These are phyloP conservation scores for Diaporthe ampelina DNA, from an alignment of 2,329 filamentous ascomycete species.

Conservation along the genomic window DNA sequence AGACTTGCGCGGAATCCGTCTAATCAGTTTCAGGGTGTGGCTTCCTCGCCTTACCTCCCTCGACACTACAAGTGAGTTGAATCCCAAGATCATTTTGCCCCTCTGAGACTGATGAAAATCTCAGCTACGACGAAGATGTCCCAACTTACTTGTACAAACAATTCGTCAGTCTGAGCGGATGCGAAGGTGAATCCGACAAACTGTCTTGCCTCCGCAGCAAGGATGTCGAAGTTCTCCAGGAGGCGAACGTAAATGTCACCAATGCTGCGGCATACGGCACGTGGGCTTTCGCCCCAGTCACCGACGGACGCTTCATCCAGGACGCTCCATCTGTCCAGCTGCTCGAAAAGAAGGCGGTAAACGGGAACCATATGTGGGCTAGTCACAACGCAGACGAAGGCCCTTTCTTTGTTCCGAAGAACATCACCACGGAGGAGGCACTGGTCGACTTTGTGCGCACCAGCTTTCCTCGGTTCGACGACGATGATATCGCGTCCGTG, in stretches of 20 bases:
- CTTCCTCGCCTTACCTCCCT: slow-evolving; percentile 6
- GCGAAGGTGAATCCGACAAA: not conserved
- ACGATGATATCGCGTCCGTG: slow-evolving; percentile 1
- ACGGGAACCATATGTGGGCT: slow-evolving; percentile 13
- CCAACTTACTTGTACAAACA: slow-evolving; percentile 8
- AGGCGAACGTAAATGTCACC: slow-evolving; percentile 3
- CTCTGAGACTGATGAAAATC: not conserved
- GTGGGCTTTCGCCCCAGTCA: slow-evolving; percentile 1
- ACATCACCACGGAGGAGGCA: slow-evolving; percentile 11
- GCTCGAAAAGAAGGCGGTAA: not conserved
- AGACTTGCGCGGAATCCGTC: not conserved
- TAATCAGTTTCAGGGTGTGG: not conserved
- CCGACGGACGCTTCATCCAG: slow-evolving; percentile 10
- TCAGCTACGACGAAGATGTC: not conserved
- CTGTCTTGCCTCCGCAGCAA: slow-evolving; percentile 3
- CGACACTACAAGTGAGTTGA: not conserved
- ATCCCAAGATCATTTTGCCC: not conserved
- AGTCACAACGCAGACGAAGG: slow-evolving; percentile 11
- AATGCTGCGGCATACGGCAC: slow-evolving; percentile 10
- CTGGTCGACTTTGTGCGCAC: not conserved
- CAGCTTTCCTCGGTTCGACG: not conserved
- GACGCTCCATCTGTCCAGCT: not conserved
- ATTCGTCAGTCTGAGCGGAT: not conserved
- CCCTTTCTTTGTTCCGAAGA: not conserved
- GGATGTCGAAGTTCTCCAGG: slow-evolving; percentile 8